Evolutionary conservation across 2,329 filamentous ascomycete species (phyloP).

Genomic region (Penicillium vulpinum): DNA sequence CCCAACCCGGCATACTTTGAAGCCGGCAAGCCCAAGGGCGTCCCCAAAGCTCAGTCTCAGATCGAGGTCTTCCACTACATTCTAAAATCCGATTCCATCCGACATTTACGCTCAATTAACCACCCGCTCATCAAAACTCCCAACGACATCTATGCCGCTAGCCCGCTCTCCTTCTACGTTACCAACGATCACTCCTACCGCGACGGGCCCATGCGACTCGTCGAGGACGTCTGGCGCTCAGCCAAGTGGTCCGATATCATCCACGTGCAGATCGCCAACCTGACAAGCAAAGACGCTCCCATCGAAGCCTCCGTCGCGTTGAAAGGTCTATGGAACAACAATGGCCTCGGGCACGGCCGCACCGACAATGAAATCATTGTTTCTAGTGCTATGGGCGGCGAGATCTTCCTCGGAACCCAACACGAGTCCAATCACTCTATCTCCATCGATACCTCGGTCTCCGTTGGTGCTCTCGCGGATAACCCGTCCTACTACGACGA

Average conservation of each 20-base stretch:
- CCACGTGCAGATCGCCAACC: slow-evolving; percentile 42
- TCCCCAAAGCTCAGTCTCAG: slow-evolving; percentile 51
- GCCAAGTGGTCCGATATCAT: slow-evolving; percentile 54
- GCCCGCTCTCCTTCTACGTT: slow-evolving; percentile 54
- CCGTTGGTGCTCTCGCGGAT: slow-evolving; percentile 52
- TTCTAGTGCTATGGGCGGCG: slow-evolving; percentile 47
- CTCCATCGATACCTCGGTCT: slow-evolving; percentile 45
- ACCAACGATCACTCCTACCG: slow-evolving; percentile 62
- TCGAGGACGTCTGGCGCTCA: slow-evolving; percentile 50
- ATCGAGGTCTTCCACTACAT: slow-evolving; percentile 60
- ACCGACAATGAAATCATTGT: slow-evolving; percentile 36
- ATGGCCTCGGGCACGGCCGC: slow-evolving; percentile 56
- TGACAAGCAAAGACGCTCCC: slow-evolving; percentile 26
- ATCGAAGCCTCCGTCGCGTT: slow-evolving; percentile 48
- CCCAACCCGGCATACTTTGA: slow-evolving; percentile 48
- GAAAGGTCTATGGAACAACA: slow-evolving; percentile 53
- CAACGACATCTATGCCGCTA: slow-evolving; percentile 57
- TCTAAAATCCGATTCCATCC: slow-evolving; percentile 44
- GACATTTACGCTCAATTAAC: slow-evolving; percentile 55
- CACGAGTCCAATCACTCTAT: slow-evolving; percentile 35
- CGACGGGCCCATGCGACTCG: slow-evolving; percentile 47
- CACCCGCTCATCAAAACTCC: slow-evolving; percentile 58
- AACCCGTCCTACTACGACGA: slow-evolving; percentile 62
- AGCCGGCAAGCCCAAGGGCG: slow-evolving; percentile 19
- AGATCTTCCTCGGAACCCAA: slow-evolving; percentile 45